Conservation (phyloP, 2,329 filamentous ascomycete genomes). For the Aspergillus tubingensis region DNA sequence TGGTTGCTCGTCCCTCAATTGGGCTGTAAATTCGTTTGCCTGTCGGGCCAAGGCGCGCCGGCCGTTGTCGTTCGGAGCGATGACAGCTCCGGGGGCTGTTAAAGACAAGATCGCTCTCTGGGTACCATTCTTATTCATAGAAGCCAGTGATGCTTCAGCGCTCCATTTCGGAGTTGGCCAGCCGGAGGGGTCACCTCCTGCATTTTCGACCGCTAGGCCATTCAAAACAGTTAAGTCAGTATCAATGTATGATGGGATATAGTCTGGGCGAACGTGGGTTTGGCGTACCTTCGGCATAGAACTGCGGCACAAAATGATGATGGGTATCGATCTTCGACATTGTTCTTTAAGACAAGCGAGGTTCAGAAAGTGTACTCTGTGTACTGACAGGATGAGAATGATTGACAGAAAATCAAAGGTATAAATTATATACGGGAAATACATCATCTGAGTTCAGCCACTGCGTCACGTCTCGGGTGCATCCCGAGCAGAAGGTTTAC, state of each 20-base stretch:
- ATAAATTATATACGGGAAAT: too few species aligned
- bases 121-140: background rate
- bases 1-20: background rate
- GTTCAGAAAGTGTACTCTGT: background rate
- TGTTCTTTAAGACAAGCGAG: background rate
- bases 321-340: background rate
- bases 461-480: too few species aligned
- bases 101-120: background rate
- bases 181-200: conserved; percentile 6
- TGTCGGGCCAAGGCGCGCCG: background rate
- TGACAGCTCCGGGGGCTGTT: background rate
- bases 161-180: conserved; percentile 3
- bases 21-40: background rate
- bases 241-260: background rate
- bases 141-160: background rate
- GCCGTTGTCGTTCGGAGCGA: background rate
- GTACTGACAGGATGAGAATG: too few species aligned
- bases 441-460: too few species aligned
- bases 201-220: background rate
- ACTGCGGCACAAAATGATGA: conserved; percentile 1
- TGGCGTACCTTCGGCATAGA: background rate
- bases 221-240: background rate
- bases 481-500: too few species aligned
- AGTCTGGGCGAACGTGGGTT: background rate
- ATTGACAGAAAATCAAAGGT: too few species aligned